Percentiles rank a stretch among this genome's conserved stretches.
Evolutionary conservation across 202 grass and related monocot species (phyloP).

Genomic region (Setaria italica): DNA sequence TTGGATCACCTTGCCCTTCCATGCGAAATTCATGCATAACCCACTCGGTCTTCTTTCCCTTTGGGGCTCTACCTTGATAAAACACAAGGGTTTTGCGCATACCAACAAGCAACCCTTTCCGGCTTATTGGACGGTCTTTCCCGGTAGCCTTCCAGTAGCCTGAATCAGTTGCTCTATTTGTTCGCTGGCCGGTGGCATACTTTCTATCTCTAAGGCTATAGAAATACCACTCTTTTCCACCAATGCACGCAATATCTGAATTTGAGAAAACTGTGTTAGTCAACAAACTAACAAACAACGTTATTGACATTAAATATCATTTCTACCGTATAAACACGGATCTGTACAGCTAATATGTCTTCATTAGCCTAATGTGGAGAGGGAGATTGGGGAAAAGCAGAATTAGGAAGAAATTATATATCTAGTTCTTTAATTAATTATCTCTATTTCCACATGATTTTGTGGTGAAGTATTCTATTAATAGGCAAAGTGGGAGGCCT

Average conservation of each 20-base stretch:
- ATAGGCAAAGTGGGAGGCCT: slow-evolving; percentile 53
- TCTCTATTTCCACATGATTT: slow-evolving; percentile 45
- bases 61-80: slow-evolving; percentile 86
- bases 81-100: slow-evolving; percentile 96
- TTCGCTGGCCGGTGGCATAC: slow-evolving; percentile 79
- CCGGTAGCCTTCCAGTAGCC: slow-evolving; percentile 98
- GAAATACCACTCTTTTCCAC: slow-evolving; percentile 89
- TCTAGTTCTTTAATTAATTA: slow-evolving; percentile 15
- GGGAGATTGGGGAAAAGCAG: not conserved
- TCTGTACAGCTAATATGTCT: not conserved
- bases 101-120: slow-evolving; percentile 67
- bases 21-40: slow-evolving; percentile 93
- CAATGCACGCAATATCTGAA: slow-evolving; percentile 78
- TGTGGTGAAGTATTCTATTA: slow-evolving; percentile 50
- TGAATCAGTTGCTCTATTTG: slow-evolving; percentile 81
- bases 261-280: not conserved
- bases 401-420: not conserved
- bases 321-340: not conserved
- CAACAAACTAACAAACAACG: not conserved
- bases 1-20: slow-evolving; percentile 61
- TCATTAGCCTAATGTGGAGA: not conserved
- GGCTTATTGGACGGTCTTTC: slow-evolving; percentile 71
- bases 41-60: slow-evolving; percentile 89
- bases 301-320: not conserved
- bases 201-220: slow-evolving; percentile 81